Conservation (phyloP, 176 grass and related monocot species). For the Oropetium thomaeum region DNA sequence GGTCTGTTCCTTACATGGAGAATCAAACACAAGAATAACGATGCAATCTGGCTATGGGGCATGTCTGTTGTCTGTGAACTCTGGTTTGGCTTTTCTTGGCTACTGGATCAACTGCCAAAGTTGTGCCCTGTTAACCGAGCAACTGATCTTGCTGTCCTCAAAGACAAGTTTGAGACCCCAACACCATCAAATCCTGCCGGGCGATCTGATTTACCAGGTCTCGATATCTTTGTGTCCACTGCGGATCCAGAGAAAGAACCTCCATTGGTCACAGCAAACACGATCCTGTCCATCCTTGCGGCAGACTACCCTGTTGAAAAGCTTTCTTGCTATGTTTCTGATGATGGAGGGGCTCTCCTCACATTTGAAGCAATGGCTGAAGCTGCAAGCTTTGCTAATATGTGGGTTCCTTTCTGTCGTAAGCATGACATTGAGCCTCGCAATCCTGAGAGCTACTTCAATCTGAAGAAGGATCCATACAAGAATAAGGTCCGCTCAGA, state of each 20-base stretch:
- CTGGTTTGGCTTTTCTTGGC: conserved; percentile 96
- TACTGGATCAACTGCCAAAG: conserved; percentile 90
- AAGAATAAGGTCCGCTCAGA: conserved; percentile 89
- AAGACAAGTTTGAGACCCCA: conserved; percentile 93
- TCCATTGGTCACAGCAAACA: conserved; percentile 88
- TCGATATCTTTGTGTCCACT: conserved; percentile 92
- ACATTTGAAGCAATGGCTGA: conserved; percentile 99
- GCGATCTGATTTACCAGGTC: conserved; percentile 81
- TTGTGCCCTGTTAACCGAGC: conserved; percentile 83
- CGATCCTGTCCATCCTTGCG: conserved; percentile 94
- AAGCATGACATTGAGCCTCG: conserved; percentile 90
- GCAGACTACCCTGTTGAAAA: conserved; percentile 97
- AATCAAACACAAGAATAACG: conserved; percentile 70
- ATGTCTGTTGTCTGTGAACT: conserved; percentile 98
- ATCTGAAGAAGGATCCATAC: conserved; percentile 93
- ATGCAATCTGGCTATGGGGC: conserved; percentile 96
- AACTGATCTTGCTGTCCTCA: conserved; percentile 78
- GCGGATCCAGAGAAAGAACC: conserved; percentile 99
- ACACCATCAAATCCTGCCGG: conserved; percentile 61
- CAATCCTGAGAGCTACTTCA: conserved; percentile 95
- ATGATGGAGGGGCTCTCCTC: conserved; percentile 88
- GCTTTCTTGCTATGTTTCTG: conserved; percentile 92
- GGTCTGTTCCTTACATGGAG: conserved; percentile 82
- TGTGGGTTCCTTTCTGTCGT: conserved; percentile 97
- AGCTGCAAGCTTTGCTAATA: conserved; percentile 92